These are phyloP conservation scores for Penicillium desertorum DNA, from an alignment of 495 filamentous ascomycete genomes.

Conservation along the genomic window DNA sequence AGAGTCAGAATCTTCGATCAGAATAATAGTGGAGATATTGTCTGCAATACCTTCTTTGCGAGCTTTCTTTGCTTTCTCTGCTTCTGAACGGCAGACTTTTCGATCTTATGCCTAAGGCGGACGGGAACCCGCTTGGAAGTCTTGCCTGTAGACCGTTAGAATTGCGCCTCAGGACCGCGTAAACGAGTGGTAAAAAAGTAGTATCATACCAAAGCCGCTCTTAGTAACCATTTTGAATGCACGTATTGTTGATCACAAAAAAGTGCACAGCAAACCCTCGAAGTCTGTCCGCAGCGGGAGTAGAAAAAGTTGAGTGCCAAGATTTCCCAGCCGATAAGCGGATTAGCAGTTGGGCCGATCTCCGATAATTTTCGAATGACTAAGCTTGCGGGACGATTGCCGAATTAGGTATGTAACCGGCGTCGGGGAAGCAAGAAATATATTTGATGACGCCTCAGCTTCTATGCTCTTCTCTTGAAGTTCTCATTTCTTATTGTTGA, in stretches of 20 bases:
- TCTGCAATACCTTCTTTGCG: constrained; percentile 67
- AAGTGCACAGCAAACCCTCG: constrained; percentile 13
- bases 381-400: constrained; percentile 18
- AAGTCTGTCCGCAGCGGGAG: constrained; percentile 17
- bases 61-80: constrained; percentile 83
- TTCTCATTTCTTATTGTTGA: background rate
- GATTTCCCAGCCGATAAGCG: constrained; percentile 48
- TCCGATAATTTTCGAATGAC: constrained; percentile 23
- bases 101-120: constrained; percentile 90
- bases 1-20: constrained; percentile 10
- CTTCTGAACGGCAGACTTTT: constrained; percentile 89
- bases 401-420: constrained; percentile 11
- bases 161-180: constrained; percentile 8
- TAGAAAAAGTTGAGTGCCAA: constrained; percentile 40
- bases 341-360: constrained; percentile 41
- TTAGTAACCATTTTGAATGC: constrained; percentile 48
- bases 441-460: background rate
- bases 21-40: background rate
- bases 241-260: constrained; percentile 16
- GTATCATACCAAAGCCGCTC: constrained; percentile 40
- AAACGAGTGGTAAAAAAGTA: constrained; percentile 1
- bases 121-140: constrained; percentile 90
- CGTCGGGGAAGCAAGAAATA: constrained; percentile 3
- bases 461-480: background rate
- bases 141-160: constrained; percentile 60